Conservation (phyloP, 2,329 filamentous ascomycete species). For the Phialocephala sp. region DNA sequence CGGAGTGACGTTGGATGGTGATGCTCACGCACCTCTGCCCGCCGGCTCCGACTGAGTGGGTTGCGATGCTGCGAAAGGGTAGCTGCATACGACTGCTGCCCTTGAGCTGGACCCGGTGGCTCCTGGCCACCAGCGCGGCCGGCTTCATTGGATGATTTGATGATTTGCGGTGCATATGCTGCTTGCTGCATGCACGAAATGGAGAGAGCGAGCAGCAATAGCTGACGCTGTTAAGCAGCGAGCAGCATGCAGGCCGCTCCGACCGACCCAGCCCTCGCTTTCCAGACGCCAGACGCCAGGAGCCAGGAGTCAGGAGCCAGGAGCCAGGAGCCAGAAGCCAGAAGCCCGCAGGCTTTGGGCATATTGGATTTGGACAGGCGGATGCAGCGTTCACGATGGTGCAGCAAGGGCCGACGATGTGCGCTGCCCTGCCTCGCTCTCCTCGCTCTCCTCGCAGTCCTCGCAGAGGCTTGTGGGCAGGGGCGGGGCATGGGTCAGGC, state of each 20-base stretch:
- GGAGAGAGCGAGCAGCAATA: slow-evolving; percentile 7
- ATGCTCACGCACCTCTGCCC: not conserved
- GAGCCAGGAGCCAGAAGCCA: no score
- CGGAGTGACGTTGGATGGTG: slow-evolving; percentile 11
- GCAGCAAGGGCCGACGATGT: not conserved
- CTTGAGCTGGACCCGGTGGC: not conserved
- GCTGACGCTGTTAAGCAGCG: slow-evolving; percentile 6
- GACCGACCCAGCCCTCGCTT: not conserved
- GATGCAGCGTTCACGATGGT: not conserved
- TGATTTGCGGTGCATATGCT: slow-evolving; percentile 21
- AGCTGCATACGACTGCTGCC: slow-evolving; percentile 11
- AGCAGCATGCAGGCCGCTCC: not conserved
- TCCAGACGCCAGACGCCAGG: no score
- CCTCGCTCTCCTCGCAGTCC: no score
- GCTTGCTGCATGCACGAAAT: slow-evolving; percentile 13
- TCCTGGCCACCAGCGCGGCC: not conserved
- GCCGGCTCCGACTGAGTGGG: slow-evolving; percentile 8
- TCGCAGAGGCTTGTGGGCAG: not conserved
- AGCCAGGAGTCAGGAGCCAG: no score
- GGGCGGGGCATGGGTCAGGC: no score
- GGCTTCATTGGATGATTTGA: not conserved
- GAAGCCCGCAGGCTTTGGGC: not conserved
- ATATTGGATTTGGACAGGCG: slow-evolving; percentile 1
- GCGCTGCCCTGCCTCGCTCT: not conserved
- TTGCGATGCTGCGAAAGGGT: not conserved